Percentiles rank a stretch among this genome's conserved stretches.
Evolutionary conservation across 495 filamentous ascomycete genomes (phyloP).

Genomic region (Talaromyces trachyspermus): DNA sequence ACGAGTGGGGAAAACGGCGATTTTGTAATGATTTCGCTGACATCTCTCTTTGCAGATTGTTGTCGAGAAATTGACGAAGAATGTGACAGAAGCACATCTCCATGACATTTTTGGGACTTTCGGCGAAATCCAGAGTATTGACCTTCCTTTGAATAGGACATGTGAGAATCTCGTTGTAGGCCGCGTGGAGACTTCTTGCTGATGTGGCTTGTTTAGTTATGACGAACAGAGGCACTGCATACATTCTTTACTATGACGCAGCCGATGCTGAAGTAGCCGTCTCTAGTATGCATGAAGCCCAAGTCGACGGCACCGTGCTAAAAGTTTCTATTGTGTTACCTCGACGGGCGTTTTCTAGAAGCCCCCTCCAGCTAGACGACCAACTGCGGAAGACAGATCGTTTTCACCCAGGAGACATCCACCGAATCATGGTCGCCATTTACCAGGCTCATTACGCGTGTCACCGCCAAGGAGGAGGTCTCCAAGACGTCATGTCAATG

Average conservation of each 20-base stretch:
- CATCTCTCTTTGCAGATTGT: conserved; percentile 59
- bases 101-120: conserved; percentile 88
- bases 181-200: not conserved
- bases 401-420: conserved; percentile 27
- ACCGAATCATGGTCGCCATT: conserved; percentile 17
- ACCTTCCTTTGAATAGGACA: conserved; percentile 79
- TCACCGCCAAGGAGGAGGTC: conserved; percentile 28
- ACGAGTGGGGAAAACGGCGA: not conserved
- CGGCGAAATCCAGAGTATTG: conserved; percentile 76
- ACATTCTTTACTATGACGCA: conserved; percentile 75
- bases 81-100: conserved; percentile 81
- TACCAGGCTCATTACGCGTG: conserved; percentile 17
- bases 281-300: conserved; percentile 95
- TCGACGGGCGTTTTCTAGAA: conserved; percentile 54
- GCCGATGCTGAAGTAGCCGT: conserved; percentile 83
- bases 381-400: conserved; percentile 23
- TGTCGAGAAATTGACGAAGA: conserved; percentile 93
- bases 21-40: conserved; percentile 2
- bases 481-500: conserved; percentile 30
- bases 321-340: conserved; percentile 92
- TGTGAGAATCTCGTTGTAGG: conserved; percentile 46
- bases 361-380: conserved; percentile 34
- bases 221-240: conserved; percentile 89
- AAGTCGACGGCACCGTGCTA: conserved; percentile 81
- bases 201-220: conserved; percentile 49